Percentiles rank a stretch among this genome's conserved stretches.
Evolutionary conservation across 257 asterid species (phyloP).

Genomic region (Plantago ovata): DNA sequence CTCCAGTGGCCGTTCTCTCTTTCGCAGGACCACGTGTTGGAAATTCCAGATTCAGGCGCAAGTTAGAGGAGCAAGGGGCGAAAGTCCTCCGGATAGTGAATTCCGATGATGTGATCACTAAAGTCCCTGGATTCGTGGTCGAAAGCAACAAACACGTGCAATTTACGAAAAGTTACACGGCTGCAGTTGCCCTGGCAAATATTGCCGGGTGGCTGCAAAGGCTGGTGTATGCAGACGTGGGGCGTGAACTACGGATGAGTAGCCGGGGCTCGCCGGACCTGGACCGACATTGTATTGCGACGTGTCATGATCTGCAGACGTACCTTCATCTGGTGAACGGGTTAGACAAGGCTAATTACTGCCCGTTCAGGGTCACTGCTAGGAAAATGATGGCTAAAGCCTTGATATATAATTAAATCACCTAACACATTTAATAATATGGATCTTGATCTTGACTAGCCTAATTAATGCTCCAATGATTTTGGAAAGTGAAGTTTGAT

Average conservation of each 20-base stretch:
- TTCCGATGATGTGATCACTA: conserved; percentile 75
- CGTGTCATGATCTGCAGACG: conserved; percentile 84
- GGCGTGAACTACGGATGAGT: conserved; percentile 86
- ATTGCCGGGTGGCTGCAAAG: conserved; percentile 47
- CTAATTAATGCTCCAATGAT: no score
- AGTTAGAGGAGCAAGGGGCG: conserved; percentile 65
- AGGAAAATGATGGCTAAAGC: conserved; percentile 41
- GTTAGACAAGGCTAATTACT: conserved; percentile 59
- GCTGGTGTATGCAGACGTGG: conserved; percentile 79
- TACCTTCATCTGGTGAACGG: conserved; percentile 72
- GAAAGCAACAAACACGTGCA: conserved; percentile 26
- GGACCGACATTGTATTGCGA: conserved; percentile 40
- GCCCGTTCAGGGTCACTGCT: conserved; percentile 76
- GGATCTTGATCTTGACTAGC: no score
- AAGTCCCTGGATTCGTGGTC: conserved; percentile 77
- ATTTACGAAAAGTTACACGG: not conserved
- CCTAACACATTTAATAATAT: no score
- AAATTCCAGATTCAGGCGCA: conserved; percentile 57
- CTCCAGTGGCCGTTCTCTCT: conserved; percentile 72
- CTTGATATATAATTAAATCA: no score
- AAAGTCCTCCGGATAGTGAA: conserved; percentile 79
- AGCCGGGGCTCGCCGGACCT: conserved; percentile 65
- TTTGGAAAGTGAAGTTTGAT: no score
- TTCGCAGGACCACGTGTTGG: conserved; percentile 97
- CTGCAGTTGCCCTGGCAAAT: conserved; percentile 19